Evolutionary conservation across 495 filamentous ascomycete genomes (phyloP).

Genomic region (Neurospora sp.): DNA sequence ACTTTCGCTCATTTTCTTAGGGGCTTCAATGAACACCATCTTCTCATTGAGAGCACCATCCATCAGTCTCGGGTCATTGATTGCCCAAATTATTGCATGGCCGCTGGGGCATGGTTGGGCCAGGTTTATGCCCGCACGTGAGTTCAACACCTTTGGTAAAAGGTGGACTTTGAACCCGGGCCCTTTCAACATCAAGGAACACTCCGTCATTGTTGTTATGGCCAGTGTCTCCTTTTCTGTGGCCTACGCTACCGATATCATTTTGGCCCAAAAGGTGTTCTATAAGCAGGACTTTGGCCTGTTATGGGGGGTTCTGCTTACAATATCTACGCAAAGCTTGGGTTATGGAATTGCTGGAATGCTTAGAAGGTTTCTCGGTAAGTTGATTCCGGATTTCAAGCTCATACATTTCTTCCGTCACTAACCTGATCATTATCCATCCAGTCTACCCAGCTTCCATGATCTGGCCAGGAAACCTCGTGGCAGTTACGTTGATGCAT

Average conservation of each 20-base stretch:
- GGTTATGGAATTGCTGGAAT: constrained; percentile 69
- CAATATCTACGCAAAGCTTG: constrained; percentile 60
- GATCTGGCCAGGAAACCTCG: constrained; percentile 64
- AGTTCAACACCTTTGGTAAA: constrained; percentile 45
- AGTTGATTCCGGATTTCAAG: background rate
- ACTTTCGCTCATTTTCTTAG: constrained; percentile 52
- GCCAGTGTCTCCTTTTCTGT: constrained; percentile 47
- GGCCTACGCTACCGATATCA: constrained; percentile 61
- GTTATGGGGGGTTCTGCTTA: constrained; percentile 57
- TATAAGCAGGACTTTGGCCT: constrained; percentile 59
- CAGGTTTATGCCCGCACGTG: constrained; percentile 36
- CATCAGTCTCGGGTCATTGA: constrained; percentile 56
- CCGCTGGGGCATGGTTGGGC: constrained; percentile 52
- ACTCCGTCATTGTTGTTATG: constrained; percentile 71
- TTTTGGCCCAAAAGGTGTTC: constrained; percentile 54
- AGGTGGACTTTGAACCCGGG: constrained; percentile 55
- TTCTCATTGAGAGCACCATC: constrained; percentile 59
- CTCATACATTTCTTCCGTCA: background rate
- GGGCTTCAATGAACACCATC: constrained; percentile 57
- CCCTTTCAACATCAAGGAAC: constrained; percentile 74
- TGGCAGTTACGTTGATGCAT: constrained; percentile 55
- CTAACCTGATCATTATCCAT: background rate
- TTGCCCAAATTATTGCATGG: constrained; percentile 63
- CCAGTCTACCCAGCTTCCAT: constrained; percentile 54
- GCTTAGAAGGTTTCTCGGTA: constrained; percentile 38